These are phyloP conservation scores for Metarhizium guizhouense DNA, from an alignment of 2,329 filamentous ascomycete genomes.

Conservation along the genomic window DNA sequence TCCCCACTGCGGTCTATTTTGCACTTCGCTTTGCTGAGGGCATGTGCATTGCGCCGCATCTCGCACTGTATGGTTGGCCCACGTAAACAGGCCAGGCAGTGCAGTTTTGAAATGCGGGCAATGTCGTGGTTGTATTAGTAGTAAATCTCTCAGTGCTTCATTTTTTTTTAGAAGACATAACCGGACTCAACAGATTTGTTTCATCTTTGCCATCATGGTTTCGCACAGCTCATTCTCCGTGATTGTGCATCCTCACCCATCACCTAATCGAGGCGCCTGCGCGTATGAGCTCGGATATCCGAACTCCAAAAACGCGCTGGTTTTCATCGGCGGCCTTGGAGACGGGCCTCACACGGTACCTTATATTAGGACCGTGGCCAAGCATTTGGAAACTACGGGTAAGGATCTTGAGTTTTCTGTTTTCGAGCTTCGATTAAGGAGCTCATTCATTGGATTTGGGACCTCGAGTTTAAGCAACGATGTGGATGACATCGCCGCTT, in stretches of 20 bases:
- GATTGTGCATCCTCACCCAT: slow-evolving; percentile 37
- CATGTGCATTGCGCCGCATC: neutral
- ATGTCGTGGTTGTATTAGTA: too few relatives aligned
- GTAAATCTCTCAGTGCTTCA: too few relatives aligned
- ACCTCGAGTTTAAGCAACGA: slow-evolving; percentile 41
- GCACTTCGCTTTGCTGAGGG: neutral
- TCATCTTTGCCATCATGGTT: slow-evolving; percentile 14
- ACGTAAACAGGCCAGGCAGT: too few relatives aligned
- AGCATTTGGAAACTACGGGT: slow-evolving; percentile 26
- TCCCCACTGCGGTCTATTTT: neutral
- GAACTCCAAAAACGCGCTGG: slow-evolving; percentile 45
- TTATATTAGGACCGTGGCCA: slow-evolving; percentile 42
- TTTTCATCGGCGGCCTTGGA: slow-evolving; percentile 62
- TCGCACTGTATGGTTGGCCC: neutral
- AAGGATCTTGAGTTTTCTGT: slow-evolving; percentile 38
- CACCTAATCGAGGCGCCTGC: slow-evolving; percentile 28
- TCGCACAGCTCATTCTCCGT: slow-evolving; percentile 28
- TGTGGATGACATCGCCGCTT: slow-evolving; percentile 41
- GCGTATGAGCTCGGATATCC: slow-evolving; percentile 38
- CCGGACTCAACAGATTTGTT: neutral
- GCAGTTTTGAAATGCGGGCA: too few relatives aligned
- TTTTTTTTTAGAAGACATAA: neutral
- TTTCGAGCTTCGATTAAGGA: slow-evolving; percentile 47
- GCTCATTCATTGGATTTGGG: slow-evolving; percentile 45
- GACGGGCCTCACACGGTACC: slow-evolving; percentile 60